These are phyloP conservation scores for Collybia sordida DNA, from an alignment of 768 basidiomycete species.

Conservation along the genomic window DNA sequence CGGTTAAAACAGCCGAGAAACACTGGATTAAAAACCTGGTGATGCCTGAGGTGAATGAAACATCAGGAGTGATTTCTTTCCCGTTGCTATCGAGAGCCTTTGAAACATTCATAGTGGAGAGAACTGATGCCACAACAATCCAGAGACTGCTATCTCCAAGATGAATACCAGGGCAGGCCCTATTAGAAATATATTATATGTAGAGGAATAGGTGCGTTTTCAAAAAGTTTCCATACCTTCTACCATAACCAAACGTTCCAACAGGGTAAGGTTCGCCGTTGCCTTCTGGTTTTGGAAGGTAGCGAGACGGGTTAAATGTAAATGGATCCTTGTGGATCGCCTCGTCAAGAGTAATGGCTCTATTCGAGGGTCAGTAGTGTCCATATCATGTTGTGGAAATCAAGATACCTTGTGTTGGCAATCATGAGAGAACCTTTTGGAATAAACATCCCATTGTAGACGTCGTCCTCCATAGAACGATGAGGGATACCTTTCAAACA, in stretches of 20 bases:
- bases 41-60: conserved; percentile 57
- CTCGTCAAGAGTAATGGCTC: conserved; percentile 52
- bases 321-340: conserved; percentile 48
- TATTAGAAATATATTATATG: conserved; percentile 20
- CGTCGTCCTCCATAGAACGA: conserved; percentile 62
- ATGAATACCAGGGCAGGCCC: conserved; percentile 63
- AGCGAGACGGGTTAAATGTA: conserved; percentile 44
- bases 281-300: conserved; percentile 53
- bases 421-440: conserved; percentile 44
- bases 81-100: conserved; percentile 50
- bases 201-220: neutral
- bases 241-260: conserved; percentile 38
- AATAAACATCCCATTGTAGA: conserved; percentile 56
- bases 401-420: conserved; percentile 57
- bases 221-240: conserved; percentile 26
- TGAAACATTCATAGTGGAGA: conserved; percentile 56
- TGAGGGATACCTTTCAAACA: conserved; percentile 56
- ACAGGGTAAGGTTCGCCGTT: conserved; percentile 22
- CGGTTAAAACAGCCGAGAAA: neutral
- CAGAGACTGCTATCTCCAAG: conserved; percentile 65
- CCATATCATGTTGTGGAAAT: neutral
- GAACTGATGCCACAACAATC: conserved; percentile 54
- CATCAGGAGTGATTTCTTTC: conserved; percentile 42
- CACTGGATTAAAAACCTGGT: conserved; percentile 44
- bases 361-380: conserved; percentile 16